Percentiles rank a stretch among this genome's conserved stretches.
Evolutionary conservation across 2,329 filamentous ascomycete species (phyloP).

Genomic region (Ophiostoma sp.): DNA sequence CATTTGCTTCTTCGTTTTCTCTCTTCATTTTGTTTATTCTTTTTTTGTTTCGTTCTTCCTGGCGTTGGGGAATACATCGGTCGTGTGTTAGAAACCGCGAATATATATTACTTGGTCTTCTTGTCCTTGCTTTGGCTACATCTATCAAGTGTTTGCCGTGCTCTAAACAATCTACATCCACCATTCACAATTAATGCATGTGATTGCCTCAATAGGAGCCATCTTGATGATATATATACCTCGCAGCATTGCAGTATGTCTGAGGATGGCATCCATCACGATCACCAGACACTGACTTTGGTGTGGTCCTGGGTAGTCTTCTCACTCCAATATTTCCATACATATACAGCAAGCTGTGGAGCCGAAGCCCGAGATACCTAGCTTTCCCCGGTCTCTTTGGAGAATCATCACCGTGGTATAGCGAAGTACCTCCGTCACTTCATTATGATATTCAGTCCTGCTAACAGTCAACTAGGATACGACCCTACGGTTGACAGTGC

Average conservation of each 20-base stretch:
- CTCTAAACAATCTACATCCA: too few relatives aligned
- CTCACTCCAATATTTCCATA: too few relatives aligned
- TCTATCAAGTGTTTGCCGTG: too few relatives aligned
- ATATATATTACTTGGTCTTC: not conserved
- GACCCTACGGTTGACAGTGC: not conserved
- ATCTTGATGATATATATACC: too few relatives aligned
- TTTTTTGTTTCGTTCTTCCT: not conserved
- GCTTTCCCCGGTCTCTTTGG: not conserved
- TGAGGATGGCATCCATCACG: too few relatives aligned
- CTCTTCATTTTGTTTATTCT: not conserved
- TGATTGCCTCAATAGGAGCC: too few relatives aligned
- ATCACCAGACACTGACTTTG: too few relatives aligned
- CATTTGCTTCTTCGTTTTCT: not conserved
- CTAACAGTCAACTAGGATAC: not conserved
- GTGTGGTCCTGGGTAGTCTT: too few relatives aligned
- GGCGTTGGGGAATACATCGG: constrained; percentile 6
- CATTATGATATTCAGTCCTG: not conserved
- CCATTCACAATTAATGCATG: too few relatives aligned
- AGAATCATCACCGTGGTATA: not conserved
- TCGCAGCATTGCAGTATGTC: too few relatives aligned
- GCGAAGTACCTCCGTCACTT: not conserved
- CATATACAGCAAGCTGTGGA: not conserved
- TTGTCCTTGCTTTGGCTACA: not conserved
- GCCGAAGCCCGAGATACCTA: constrained; percentile 5
- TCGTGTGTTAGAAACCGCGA: not conserved